Evolutionary conservation across 2,329 filamentous ascomycete genomes (phyloP), one percentile per base, ranked within the genome.

Genomic region (Dactylellina leptospora): DNA sequence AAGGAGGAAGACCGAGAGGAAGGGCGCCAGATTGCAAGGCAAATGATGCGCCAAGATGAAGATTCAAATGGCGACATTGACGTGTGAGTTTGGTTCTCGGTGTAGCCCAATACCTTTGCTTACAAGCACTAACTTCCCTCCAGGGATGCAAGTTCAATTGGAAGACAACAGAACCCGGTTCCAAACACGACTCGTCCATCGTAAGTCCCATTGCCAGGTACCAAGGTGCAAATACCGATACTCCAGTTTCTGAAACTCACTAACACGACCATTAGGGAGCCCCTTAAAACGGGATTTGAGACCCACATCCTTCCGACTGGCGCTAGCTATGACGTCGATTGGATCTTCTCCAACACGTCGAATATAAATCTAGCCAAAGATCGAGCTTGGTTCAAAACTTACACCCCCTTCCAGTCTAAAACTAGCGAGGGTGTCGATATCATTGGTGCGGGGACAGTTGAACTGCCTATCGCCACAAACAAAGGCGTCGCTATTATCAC

Each of bases 281-380:
- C n/a, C n/a, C n/a, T n/a, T n/a, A n/a, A 33, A 33, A 33, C 30
- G 30, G 30, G 13, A 33, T 6, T 45, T 2, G 40, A 45, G n/a
- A 45, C 16, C 27, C 5, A 45, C 9, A 8, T 58, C 16, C 54
- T 68, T 4, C 62, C 62, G 20, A 11, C 20, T 4, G 53, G 54
- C 30, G 54, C 27, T n/a, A 42, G 30, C 18, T 68, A 59, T 22
- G 42, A 59, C 33, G 48, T 50, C 22, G 62, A 68, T 18, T 68
- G 62, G 62, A 60, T 68, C 9, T 68, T 56, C 33, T 51, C 62
- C 13, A 68, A n/a, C 18, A n/a, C 28, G 23, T 68, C 62, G 10
- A 68, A 68, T 23, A 51, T 68, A 16, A 53, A 68, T 40, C 44
- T 60, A 6, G 53, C 62, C 20, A 68, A 68, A n/a, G 18, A 68